Evolutionary conservation across 169 alveolate genomes (phyloP).

Genomic region (Plasmodium coatneyi): DNA sequence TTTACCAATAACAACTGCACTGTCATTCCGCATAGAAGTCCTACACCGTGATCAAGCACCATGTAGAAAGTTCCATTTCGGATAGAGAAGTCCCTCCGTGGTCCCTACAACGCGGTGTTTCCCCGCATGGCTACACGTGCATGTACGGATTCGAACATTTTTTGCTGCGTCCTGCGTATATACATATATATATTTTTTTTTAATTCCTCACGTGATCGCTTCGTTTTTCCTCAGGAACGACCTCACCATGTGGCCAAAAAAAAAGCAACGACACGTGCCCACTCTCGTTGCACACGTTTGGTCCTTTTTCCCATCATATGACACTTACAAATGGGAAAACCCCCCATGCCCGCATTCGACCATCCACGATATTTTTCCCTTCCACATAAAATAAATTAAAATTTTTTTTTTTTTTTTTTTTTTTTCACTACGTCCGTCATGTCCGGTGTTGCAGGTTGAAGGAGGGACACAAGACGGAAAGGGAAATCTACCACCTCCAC

Average conservation of each 20-base stretch:
- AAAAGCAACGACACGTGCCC: neutral
- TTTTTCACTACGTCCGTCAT: neutral
- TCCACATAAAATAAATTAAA: neutral
- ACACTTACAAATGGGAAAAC: neutral
- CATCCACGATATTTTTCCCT: neutral
- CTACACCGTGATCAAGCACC: neutral
- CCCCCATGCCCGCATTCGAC: neutral
- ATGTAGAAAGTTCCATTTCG: neutral
- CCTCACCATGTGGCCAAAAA: neutral
- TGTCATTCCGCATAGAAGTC: neutral
- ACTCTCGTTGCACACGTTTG: neutral
- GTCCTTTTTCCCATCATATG: neutral
- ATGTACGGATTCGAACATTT: neutral
- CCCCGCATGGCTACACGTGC: neutral
- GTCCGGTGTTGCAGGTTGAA: neutral
- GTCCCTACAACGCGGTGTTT: neutral
- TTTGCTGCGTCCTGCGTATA: neutral
- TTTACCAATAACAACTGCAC: neutral
- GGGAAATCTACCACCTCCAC: neutral
- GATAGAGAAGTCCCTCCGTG: neutral
- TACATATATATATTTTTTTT: too few species aligned
- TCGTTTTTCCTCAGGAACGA: neutral
- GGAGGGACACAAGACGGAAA: neutral
- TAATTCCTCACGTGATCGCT: neutral
- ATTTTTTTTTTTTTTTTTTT: neutral